phyloP scores from a whole-genome alignment of 2,329 filamentous ascomycete species.

The Penicillium sumatraense region DNA sequence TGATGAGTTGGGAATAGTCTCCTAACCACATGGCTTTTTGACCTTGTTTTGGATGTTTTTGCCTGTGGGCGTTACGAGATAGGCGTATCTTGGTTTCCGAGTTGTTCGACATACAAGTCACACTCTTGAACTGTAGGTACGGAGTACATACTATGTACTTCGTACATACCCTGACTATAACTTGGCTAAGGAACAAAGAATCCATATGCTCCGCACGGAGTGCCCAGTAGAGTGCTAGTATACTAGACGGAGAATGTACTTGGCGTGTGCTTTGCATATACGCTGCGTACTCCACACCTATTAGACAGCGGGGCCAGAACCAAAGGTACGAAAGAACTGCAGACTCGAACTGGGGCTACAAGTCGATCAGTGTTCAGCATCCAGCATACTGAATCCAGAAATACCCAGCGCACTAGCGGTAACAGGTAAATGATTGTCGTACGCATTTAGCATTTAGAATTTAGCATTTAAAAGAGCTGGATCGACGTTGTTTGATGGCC shows the following conservation, averaged over 20 bases:
- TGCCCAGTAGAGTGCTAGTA: too few relatives aligned
- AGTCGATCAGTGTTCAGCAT: not conserved
- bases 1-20: conserved; percentile 1
- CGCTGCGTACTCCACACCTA: not conserved
- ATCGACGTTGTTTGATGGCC: conserved; percentile 11
- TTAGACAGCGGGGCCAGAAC: not conserved
- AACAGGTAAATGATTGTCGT: not conserved
- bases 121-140: not conserved
- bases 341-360: not conserved
- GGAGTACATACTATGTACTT: not conserved
- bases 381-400: not conserved
- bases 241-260: too few relatives aligned
- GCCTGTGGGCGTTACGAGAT: not conserved
- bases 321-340: not conserved
- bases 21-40: conserved; percentile 8
- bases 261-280: not conserved
- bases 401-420: not conserved
- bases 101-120: not conserved
- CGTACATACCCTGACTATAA: too few relatives aligned
- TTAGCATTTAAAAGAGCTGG: not conserved
- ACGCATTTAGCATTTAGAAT: too few relatives aligned
- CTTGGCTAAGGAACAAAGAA: too few relatives aligned
- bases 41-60: not conserved
- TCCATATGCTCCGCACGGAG: not conserved
- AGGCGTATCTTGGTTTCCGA: not conserved